Conservation (phyloP, 2,329 filamentous ascomycete genomes). For the Neopestalotiopsis sp. region DNA sequence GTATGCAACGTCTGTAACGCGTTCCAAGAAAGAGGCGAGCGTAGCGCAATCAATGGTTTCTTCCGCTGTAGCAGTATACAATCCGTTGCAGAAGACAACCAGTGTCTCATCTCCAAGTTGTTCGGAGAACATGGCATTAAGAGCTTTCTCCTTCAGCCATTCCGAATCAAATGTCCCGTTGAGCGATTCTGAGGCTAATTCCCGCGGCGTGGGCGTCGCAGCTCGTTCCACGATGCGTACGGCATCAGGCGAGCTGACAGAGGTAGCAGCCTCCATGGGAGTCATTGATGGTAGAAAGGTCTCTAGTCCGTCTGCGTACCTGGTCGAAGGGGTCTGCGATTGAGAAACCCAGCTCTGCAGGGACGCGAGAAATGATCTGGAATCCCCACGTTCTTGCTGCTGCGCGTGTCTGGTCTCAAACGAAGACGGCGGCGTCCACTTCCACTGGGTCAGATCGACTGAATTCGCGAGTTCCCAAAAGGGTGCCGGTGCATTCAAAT, state of each 20-base stretch:
- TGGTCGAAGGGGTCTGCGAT: not conserved
- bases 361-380: slow-evolving; percentile 1
- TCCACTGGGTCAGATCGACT: slow-evolving; percentile 52
- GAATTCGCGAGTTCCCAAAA: slow-evolving; percentile 54
- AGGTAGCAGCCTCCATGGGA: not conserved
- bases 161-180: not conserved
- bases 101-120: slow-evolving; percentile 18
- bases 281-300: not conserved
- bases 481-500: slow-evolving; percentile 37
- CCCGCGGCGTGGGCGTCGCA: not conserved
- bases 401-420: slow-evolving; percentile 12
- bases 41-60: not conserved
- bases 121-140: not conserved
- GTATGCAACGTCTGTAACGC: not conserved
- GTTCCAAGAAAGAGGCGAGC: not conserved
- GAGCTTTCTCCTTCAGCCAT: not conserved
- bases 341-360: not conserved
- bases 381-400: not conserved
- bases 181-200: not conserved
- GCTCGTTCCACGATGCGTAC: not conserved
- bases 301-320: not conserved
- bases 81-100: slow-evolving; percentile 27
- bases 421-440: slow-evolving; percentile 56
- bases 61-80: slow-evolving; percentile 27
- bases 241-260: not conserved